Conservation (phyloP, 139 green algal genomes). For the Chlamydomonas incerta region DNA sequence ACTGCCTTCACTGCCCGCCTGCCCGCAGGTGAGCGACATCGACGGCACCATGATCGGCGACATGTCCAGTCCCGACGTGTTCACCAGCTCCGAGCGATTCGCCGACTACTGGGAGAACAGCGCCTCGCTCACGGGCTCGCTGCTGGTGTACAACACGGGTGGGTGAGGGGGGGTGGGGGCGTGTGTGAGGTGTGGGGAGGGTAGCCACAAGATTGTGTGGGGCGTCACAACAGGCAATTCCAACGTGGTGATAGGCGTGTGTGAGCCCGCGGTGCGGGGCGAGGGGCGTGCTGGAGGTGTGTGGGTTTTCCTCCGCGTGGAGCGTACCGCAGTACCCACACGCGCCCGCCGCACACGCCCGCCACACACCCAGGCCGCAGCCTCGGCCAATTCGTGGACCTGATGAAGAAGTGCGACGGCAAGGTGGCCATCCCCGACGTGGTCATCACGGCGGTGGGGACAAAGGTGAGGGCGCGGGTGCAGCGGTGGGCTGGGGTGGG, state of each 20-base stretch:
- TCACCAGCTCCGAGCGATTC: conserved; percentile 63
- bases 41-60: conserved; percentile 68
- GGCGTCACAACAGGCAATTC: background rate
- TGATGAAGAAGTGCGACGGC: conserved; percentile 77
- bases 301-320: no score
- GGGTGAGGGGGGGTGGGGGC: background rate
- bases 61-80: conserved; percentile 36
- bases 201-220: conserved; percentile 69
- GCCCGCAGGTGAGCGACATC: conserved; percentile 54
- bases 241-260: background rate
- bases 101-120: conserved; percentile 84
- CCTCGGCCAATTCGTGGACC: conserved; percentile 80
- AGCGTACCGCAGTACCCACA: no score
- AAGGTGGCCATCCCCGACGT: conserved; percentile 84
- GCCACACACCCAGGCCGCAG: conserved; percentile 81
- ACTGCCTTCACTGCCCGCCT: no score
- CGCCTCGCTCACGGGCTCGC: conserved; percentile 68
- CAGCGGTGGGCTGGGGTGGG: background rate
- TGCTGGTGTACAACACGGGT: conserved; percentile 80
- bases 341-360: no score
- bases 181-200: background rate
- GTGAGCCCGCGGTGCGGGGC: no score
- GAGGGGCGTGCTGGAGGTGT: no score
- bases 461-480: conserved; percentile 69
- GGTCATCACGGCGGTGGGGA: conserved; percentile 90